Base-by-base conservation (phyloP, 2,329 filamentous ascomycete genomes). In the Aspergillus candidus region DNA sequence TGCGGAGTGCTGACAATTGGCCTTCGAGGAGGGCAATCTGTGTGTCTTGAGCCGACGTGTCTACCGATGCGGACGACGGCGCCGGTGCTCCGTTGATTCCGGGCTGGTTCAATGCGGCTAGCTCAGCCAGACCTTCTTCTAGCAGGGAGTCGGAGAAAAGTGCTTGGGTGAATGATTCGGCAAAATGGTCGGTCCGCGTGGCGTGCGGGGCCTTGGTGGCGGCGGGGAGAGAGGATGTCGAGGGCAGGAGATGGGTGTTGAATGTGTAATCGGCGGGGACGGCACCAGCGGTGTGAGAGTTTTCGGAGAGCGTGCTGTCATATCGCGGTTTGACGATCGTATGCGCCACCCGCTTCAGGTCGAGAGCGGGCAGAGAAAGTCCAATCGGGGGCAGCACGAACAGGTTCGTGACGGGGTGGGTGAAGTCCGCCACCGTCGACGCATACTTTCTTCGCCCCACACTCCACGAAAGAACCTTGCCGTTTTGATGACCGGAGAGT, bases 331-430 rank as follows among this genome's bases (percentile, higher is more conserved):
- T 96, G 48, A 91, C 75, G 17, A 96, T 76, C 1, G 75, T 77
- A 40, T 73, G 70, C 15, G 78, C 67, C 12, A 77, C 72, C 53
- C 79, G 75, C 13, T 74, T 76, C 59, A 56, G 55, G 38, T 49
- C 52, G 31, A 56, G 50, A 17, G 48, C 57, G 33, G 53, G 60
- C 52, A 51, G 60, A 22, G 68, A 62, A 56, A 74, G 73, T 47
- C 70, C 69, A 63, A 67, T 73, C 0, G 86, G 81, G 8, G 81
- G 76, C 22, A 88, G 71, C 66, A 93, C 86, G n/a, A 75, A 62
- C 17, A 97, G 59, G 55, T 94, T 95, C 10, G 87, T 93, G 30
- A 95, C 82, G 13, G 88, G 82, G 3, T 88, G 85, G 42, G 88
- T 88, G 45, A 94, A 76, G 46, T 84, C 85, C 2, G 79, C 75